Conservation (phyloP, 2,329 filamentous ascomycete genomes). For the Sarocladiaceae sp. region DNA sequence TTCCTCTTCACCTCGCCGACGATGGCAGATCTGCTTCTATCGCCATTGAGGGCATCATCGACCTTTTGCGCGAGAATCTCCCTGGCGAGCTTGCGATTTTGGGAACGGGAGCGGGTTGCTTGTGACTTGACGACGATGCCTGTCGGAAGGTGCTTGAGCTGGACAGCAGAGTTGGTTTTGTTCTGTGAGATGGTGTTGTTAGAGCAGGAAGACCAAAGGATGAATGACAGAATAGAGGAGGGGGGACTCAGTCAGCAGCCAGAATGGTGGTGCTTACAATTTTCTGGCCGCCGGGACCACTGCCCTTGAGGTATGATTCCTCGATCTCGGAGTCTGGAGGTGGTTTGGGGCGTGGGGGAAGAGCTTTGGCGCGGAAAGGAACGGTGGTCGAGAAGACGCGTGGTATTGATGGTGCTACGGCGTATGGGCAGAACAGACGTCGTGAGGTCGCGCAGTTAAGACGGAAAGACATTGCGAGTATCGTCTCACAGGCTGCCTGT, state of each 20-base stretch:
- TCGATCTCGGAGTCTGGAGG: conserved; percentile 74
- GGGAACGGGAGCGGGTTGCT: conserved; percentile 75
- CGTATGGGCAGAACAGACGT: not conserved
- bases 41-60: conserved; percentile 68
- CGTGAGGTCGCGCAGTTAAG: not conserved
- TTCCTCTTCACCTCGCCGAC: conserved; percentile 57
- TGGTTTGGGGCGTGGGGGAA: conserved; percentile 68
- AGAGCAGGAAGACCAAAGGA: not conserved
- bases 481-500: not conserved
- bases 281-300: conserved; percentile 90
- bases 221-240: not conserved
- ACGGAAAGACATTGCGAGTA: not conserved
- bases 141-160: conserved; percentile 83
- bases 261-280: conserved; percentile 54
- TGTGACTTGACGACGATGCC: conserved; percentile 93
- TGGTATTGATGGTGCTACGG: not conserved
- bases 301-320: conserved; percentile 83
- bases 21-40: conserved; percentile 57
- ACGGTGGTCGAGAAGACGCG: conserved; percentile 26
- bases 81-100: conserved; percentile 83
- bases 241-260: not conserved
- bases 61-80: conserved; percentile 66
- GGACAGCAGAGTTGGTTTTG: conserved; percentile 93
- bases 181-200: conserved; percentile 49
- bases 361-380: conserved; percentile 46